These are phyloP conservation scores for Dactylorhiza incarnata DNA, from an alignment of 106 monocot genomes.

Conservation along the genomic window DNA sequence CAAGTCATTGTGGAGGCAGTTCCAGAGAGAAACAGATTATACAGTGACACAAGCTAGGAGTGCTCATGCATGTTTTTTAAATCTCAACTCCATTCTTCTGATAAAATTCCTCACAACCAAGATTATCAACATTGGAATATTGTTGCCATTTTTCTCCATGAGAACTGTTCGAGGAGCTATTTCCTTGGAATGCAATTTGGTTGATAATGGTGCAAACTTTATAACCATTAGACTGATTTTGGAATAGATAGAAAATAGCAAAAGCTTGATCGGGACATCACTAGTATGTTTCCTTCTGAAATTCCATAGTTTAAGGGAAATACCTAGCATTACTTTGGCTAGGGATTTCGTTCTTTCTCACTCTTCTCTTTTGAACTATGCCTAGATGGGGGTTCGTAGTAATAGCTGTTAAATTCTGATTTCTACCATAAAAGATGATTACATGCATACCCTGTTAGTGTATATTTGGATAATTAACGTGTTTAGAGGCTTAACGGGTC, in stretches of 20 bases:
- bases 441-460: too few relatives aligned
- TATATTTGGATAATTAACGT: too few relatives aligned
- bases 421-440: background rate
- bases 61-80: constrained; percentile 55
- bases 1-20: constrained; percentile 96
- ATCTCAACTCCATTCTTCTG: background rate
- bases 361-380: background rate
- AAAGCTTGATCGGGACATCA: background rate
- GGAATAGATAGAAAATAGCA: background rate
- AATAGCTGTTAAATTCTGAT: background rate
- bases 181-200: background rate
- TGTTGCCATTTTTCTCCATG: too few relatives aligned
- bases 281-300: background rate
- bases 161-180: too few relatives aligned
- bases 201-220: background rate
- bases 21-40: constrained; percentile 79
- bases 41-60: constrained; percentile 89
- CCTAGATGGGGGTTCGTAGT: background rate
- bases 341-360: too few relatives aligned
- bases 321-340: background rate
- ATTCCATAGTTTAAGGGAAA: background rate
- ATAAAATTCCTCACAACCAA: background rate
- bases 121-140: too few relatives aligned
- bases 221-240: background rate
- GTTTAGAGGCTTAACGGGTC: too few relatives aligned